phyloP scores from a whole-genome alignment of 169 alveolate species.

The Cryptosporidium bovis region DNA sequence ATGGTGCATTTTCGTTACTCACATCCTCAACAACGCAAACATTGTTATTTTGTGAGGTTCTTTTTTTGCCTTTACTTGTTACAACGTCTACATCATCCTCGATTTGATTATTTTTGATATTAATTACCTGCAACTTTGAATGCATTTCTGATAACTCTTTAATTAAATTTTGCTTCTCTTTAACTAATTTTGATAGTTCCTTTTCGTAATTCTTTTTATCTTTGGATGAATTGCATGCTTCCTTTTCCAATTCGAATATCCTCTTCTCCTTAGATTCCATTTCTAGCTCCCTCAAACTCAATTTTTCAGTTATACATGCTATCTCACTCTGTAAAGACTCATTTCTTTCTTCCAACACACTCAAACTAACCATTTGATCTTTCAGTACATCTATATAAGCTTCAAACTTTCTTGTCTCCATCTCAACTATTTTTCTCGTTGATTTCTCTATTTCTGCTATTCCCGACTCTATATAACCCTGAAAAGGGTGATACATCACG shows the following conservation, averaged over 20 bases:
- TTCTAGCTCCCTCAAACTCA: constrained; percentile 58
- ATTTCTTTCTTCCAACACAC: neutral
- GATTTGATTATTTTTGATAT: neutral
- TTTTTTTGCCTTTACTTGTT: neutral
- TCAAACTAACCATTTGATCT: constrained; percentile 24
- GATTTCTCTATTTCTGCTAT: constrained; percentile 33
- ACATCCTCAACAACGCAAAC: neutral
- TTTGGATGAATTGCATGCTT: neutral
- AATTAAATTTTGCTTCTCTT: constrained; percentile 31
- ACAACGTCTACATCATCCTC: neutral
- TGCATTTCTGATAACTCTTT: constrained; percentile 11
- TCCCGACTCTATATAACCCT: constrained; percentile 7
- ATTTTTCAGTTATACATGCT: constrained; percentile 54
- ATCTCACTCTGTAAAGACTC: constrained; percentile 31
- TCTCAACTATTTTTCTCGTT: constrained; percentile 43
- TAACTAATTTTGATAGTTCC: constrained; percentile 1
- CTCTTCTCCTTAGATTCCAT: constrained; percentile 49
- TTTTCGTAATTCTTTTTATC: constrained; percentile 22
- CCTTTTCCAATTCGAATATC: constrained; percentile 53
- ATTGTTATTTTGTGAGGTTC: neutral
- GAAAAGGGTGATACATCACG: neutral
- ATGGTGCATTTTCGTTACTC: neutral
- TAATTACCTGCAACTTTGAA: neutral
- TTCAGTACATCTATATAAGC: constrained; percentile 41
- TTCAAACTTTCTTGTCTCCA: constrained; percentile 33